Base-by-base conservation (phyloP, 495 filamentous ascomycete genomes). In the Xylaria castorea region DNA sequence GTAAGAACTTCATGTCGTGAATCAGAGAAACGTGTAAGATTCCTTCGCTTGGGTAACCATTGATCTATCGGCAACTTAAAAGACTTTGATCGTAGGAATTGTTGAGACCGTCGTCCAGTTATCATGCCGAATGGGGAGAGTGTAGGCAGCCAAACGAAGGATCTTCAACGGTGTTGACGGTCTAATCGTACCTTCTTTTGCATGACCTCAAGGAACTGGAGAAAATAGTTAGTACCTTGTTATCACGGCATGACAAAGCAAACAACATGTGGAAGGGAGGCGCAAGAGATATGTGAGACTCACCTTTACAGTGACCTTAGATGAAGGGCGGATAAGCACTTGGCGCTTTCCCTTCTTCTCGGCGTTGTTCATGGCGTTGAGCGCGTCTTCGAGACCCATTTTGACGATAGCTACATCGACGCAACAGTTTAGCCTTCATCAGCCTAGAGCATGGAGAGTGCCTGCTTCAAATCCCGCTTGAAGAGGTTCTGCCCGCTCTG, bases 301-400 rank as follows among this genome's bases (percentile, higher is more conserved):
- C 20, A 71, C 69, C 36, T 98, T 98, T 89, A 97, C 90, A 79
- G 98, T 98, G 88, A 98, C 96, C 91, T 99, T 99, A 80, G 95
- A 98, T 84, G 89, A 92, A 80, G 96, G 96, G 74, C 94, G 90
- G 88, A 99, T 97, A 78, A 98, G 84, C 78, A 98, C 96, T 87
- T 99, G 96, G 77, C 96, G 94, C 91, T 97, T 97, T 83, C 96
- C 96, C 77, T 91, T 88, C 91, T 98, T 98, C 90, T 99, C 96
- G 88, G 96, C 96, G 84, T 98, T 99, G 93, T 99, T 98, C 91
- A 99, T 97, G 89, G 91, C 90, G 84, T 98, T 98, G 77, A 99
- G 93, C 84, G 95, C 93, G 92, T 98, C 96, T 89, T 98, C 97
- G 82, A 99, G 94, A 83, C 97, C 95, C 96, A 98, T 99, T 82